These are phyloP conservation scores for Ophiostoma fasciatum DNA, from an alignment of 2,329 filamentous ascomycete genomes.

Conservation along the genomic window DNA sequence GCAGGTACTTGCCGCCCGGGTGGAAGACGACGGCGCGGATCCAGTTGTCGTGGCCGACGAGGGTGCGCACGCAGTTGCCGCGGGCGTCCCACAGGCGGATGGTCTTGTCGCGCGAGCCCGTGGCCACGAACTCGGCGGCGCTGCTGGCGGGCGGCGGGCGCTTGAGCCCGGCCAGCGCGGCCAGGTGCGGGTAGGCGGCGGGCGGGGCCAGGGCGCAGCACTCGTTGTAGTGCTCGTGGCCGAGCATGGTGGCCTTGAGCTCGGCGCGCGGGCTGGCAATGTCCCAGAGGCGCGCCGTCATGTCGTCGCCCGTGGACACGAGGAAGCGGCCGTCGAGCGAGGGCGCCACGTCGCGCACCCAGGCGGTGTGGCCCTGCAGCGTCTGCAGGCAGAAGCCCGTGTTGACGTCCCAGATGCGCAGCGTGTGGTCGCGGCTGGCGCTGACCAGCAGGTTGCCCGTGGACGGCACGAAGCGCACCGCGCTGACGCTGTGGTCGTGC, in stretches of 20 bases:
- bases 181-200: constrained; percentile 60
- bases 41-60: constrained; percentile 90
- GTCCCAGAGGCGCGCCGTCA: constrained; percentile 75
- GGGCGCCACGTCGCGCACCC: constrained; percentile 80
- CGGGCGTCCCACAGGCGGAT: constrained; percentile 82
- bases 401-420: constrained; percentile 84
- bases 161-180: constrained; percentile 65
- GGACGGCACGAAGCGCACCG: constrained; percentile 73
- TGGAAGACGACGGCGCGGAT: constrained; percentile 77
- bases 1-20: constrained; percentile 77
- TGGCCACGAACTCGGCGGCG: constrained; percentile 77
- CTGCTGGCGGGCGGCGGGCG: constrained; percentile 61
- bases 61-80: constrained; percentile 69
- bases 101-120: constrained; percentile 77
- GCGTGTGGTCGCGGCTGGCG: constrained; percentile 69
- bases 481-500: constrained; percentile 84
- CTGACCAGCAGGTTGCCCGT: constrained; percentile 76
- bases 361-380: constrained; percentile 70
- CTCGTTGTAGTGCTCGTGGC: constrained; percentile 75
- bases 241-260: constrained; percentile 63
- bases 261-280: constrained; percentile 50
- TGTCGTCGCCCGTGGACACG: constrained; percentile 69
- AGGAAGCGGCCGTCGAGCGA: constrained; percentile 74
- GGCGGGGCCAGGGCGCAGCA: constrained; percentile 79
- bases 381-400: constrained; percentile 89